Evolutionary conservation across 2,329 filamentous ascomycete genomes (phyloP), one percentile per base, ranked within the genome.

Genomic region (Paraconiothyrium brasiliense): DNA sequence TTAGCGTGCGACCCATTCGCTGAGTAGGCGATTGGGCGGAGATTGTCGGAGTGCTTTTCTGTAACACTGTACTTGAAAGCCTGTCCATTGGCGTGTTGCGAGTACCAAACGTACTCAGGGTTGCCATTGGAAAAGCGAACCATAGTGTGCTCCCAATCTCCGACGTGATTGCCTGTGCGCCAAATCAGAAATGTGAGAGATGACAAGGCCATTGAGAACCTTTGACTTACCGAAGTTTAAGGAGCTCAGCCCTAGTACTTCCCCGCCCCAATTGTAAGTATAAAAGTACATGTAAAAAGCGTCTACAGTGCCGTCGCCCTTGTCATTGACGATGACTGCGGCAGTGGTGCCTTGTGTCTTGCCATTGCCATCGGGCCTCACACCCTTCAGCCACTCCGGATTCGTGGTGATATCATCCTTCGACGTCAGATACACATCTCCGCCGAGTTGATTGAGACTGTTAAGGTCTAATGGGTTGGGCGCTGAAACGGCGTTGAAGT

Each of bases 141-240:
- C 87, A 89, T 89, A 58, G 85, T 88, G 73, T 90, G 87, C 71
- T 90, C 88, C 87, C 86, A 89, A 70, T 89, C 87, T 9, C 88
- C 89, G 34, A 91, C 84, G 71, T 91, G 89, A 71, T 89, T 83
- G 11, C 80, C 81, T 68, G 70, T 58, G 14, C 27, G 16, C 22
- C 11, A 22, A 37, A 41, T 62, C 48, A 52, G 52, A 35, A 37
- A 22, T 7, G 20, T 16, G 22, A 35, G n/a, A 13, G 16, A 37
- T 34, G 11, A 9, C 24, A 34, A 39, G 32, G 20, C 20, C 20
- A 27, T 11, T 27, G 24, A 9, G 10, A 27, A 20, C n/a, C 14
- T 7, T 39, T 30, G 20, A 24, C 56, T 27, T 63, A 63, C 83
- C 83, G 48, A 86, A 83, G 66, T 85, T 80, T 59, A 83, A 66